Base-by-base conservation (phyloP, 2,329 filamentous ascomycete genomes). In the Corynespora cassiicola region DNA sequence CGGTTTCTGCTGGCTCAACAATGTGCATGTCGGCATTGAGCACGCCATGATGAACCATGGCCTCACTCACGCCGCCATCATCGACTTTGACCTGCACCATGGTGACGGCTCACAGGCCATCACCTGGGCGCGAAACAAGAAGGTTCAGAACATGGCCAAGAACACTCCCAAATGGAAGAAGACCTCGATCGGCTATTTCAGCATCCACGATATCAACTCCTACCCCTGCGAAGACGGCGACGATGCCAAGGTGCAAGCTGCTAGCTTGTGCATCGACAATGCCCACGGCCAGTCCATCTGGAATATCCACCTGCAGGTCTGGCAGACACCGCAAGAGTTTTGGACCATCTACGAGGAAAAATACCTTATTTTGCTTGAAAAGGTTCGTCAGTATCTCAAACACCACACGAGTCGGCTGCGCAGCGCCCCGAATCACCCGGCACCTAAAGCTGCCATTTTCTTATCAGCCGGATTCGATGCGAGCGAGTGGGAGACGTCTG, bases 1-100 rank as follows among this genome's bases (percentile, higher is more conserved):
- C 2, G 94, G 94, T 0, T 99, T 99, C 64, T 99, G 94, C 72
- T 99, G 94, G 92, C 74, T 99, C 33, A 99, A 99, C 68, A 99
- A 99, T 63, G 90, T 99, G 1, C 92, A 97, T 62, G 89, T 99
- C 15, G 94, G 92, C 0, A 96, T 99, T 50, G 88, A 95, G 66
- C 88, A 99, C 66, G 92, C 86, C 8, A 85, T 89, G 14, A 82
- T 92, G 47, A 81, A 80, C 24, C 87, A 99, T 61, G 90, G 87
- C 0, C 73, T 97, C 18, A 97, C 92, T 0, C 94, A 99, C 66
- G 92, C 91, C 0, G 94, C 90, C 8, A 97, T 72, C 39, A 66
- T 71, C 20, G 68, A 71, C 36, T 70, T 71, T 39, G 69, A 71
- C 38, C 45, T 72, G 24, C 68, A 71, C 32, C 67, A 71, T 36